A percentile compares a stretch with the other conserved stretches of the same genome.
Evolutionary conservation across 169 alveolate genomes (phyloP).

Genomic region (Cystoisospora suis): DNA sequence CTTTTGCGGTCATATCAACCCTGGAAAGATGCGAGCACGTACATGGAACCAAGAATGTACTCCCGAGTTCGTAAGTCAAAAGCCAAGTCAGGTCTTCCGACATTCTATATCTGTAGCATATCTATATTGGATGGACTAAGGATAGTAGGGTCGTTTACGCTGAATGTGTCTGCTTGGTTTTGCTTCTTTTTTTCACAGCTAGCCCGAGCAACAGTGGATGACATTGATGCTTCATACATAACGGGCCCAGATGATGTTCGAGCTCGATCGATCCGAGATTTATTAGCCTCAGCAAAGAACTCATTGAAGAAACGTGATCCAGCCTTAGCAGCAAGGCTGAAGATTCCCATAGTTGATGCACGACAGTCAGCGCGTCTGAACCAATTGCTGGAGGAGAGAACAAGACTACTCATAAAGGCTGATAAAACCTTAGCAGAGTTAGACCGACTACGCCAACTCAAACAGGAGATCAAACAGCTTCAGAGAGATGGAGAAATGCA

Average conservation of each 20-base stretch:
- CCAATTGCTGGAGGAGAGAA: background rate
- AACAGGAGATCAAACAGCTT: background rate
- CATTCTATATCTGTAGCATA: background rate
- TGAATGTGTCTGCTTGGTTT: background rate
- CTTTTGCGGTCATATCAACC: constrained; percentile 1
- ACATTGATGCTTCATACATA: background rate
- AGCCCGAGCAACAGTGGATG: background rate
- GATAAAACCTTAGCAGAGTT: background rate
- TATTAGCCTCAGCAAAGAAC: background rate
- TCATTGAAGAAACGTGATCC: background rate
- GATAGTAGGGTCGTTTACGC: background rate
- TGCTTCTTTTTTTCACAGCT: background rate
- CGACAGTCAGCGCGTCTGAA: background rate
- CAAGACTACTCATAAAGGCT: background rate
- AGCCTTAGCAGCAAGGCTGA: background rate
- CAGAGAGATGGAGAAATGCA: constrained; percentile 7
- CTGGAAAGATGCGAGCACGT: background rate
- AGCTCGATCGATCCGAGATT: background rate
- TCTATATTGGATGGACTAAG: background rate
- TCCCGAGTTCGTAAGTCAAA: background rate
- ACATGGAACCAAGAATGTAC: background rate
- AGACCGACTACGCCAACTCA: background rate
- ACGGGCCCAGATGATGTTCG: constrained; percentile 26
- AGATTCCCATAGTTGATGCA: background rate
- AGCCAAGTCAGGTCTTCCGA: background rate